Conservation (phyloP, 2,329 filamentous ascomycete species). For the Dactylellina parvicollis region DNA sequence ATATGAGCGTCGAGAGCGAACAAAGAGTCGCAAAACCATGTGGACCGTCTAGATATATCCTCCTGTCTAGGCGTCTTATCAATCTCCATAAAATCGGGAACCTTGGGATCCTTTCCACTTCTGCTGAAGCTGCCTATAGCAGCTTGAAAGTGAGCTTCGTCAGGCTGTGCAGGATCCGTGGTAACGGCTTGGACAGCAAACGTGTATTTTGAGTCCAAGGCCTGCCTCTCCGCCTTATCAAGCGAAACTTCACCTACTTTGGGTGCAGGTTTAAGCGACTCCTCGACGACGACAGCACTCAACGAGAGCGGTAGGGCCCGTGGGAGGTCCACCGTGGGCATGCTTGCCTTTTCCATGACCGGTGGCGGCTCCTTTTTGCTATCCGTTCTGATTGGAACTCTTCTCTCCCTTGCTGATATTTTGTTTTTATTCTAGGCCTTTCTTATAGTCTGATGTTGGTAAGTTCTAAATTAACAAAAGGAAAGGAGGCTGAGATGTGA, state of each 20-base stretch:
- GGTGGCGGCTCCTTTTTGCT: conserved; percentile 22
- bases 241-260: conserved; percentile 26
- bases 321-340: conserved; percentile 31
- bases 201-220: conserved; percentile 47
- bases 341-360: conserved; percentile 47
- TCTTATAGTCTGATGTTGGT: conserved; percentile 39
- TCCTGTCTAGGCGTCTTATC: conserved; percentile 53
- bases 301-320: conserved; percentile 28
- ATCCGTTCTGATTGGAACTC: conserved; percentile 33
- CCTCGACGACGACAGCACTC: conserved; percentile 12
- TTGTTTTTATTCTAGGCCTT: conserved; percentile 37
- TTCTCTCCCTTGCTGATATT: conserved; percentile 17
- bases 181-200: conserved; percentile 34
- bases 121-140: conserved; percentile 47
- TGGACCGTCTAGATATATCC: conserved; percentile 50
- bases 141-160: conserved; percentile 45
- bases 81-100: conserved; percentile 38
- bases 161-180: conserved; percentile 53
- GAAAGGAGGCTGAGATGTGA: conserved; percentile 52
- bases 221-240: conserved; percentile 48
- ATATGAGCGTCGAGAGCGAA: conserved; percentile 51
- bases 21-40: conserved; percentile 51
- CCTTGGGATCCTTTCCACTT: conserved; percentile 25
- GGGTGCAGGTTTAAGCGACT: conserved; percentile 50
- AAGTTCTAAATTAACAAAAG: conserved; percentile 49